phyloP scores from a whole-genome alignment of 441 rosid species.

The Erodium moschatum region DNA sequence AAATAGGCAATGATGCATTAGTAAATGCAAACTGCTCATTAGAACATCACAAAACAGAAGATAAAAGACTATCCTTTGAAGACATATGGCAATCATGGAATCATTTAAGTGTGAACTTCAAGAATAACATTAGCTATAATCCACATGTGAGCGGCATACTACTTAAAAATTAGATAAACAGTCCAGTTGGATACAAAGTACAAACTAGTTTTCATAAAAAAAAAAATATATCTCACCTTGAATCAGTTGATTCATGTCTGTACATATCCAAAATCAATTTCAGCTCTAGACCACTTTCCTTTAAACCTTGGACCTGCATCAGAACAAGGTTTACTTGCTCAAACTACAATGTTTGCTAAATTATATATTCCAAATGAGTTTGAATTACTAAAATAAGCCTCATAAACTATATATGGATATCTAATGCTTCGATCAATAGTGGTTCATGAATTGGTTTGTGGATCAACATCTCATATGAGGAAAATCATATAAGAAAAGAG shows the following conservation, averaged over 20 bases:
- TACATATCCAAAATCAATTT: constrained; percentile 78
- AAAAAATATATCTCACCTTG: constrained; percentile 46
- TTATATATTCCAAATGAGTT: background rate
- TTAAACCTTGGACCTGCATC: constrained; percentile 64
- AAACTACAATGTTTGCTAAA: background rate
- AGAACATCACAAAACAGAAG: constrained; percentile 1
- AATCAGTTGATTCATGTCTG: constrained; percentile 62
- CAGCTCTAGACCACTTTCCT: constrained; percentile 60
- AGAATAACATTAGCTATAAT: background rate
- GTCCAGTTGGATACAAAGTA: background rate
- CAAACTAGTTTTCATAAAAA: background rate
- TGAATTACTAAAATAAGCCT: background rate
- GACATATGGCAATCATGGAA: background rate
- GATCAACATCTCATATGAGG: background rate
- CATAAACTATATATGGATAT: background rate
- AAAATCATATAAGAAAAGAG: background rate
- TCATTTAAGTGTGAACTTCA: background rate
- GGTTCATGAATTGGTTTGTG: background rate
- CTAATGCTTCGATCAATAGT: background rate
- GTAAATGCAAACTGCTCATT: constrained; percentile 3
- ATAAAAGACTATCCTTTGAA: background rate
- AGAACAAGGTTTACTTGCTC: constrained; percentile 12
- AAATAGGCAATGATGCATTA: background rate
- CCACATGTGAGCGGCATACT: background rate
- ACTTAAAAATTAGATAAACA: background rate